A percentile compares a stretch with the other conserved stretches of the same genome.
Conservation (phyloP, 148 eudicot genomes). For the Arbutus unedo region DNA sequence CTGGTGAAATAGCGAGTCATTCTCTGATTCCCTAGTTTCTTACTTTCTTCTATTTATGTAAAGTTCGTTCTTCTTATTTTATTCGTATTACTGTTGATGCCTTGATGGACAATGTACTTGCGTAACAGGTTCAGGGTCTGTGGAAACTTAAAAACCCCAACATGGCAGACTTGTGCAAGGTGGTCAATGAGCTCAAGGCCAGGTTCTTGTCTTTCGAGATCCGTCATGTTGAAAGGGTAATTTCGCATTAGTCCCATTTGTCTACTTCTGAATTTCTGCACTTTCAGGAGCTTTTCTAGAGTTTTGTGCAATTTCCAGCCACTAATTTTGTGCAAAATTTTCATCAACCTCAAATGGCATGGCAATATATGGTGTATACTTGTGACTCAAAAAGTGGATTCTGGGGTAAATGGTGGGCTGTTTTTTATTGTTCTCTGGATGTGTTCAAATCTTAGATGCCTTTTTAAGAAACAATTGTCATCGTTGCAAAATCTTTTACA, state of each 20-base stretch:
- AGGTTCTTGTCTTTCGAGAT: conserved; percentile 60
- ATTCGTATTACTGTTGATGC: not conserved
- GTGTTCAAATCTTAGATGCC: not conserved
- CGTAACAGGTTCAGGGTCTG: conserved; percentile 62
- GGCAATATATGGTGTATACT: not conserved
- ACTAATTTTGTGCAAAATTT: not conserved
- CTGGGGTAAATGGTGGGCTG: not conserved
- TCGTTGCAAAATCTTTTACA: not conserved
- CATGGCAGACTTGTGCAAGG: conserved; percentile 76
- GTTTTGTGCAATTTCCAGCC: not conserved
- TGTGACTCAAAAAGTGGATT: not conserved
- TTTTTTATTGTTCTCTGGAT: not conserved
- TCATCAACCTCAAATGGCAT: not conserved
- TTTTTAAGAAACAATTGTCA: not conserved
- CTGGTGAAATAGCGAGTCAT: not conserved
- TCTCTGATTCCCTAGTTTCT: not conserved
- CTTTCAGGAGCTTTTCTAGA: not conserved
- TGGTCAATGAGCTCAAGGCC: conserved; percentile 58
- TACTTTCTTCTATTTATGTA: not conserved
- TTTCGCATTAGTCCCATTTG: not conserved
- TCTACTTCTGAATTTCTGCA: not conserved
- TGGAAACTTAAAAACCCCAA: conserved; percentile 78
- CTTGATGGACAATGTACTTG: not conserved
- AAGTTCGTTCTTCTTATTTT: not conserved
- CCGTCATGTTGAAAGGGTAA: conserved; percentile 71